Conservation (phyloP, 2,329 filamentous ascomycete species). For the Colletotrichum cereale region DNA sequence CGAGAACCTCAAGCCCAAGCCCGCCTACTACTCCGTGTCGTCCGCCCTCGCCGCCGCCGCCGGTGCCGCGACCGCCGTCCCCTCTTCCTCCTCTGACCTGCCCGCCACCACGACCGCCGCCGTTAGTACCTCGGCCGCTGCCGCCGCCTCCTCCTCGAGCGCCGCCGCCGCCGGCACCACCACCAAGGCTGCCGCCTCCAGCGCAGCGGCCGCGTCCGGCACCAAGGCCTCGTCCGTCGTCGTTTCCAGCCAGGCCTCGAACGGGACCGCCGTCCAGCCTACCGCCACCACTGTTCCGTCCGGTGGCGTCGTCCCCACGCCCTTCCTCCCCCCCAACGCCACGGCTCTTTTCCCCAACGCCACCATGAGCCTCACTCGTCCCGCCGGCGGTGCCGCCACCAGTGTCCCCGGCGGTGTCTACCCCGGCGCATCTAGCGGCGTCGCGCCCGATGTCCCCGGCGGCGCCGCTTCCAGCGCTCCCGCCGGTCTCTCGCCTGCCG, state of each 20-base stretch:
- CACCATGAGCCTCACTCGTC: slow-evolving; percentile 1
- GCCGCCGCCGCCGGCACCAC: neutral
- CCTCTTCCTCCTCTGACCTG: neutral
- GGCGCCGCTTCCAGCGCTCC: neutral
- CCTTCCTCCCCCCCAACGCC: neutral
- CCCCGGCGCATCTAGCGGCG: neutral
- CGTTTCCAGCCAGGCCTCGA: neutral
- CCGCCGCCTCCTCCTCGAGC: neutral
- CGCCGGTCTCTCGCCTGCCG: too few species aligned
- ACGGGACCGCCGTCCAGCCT: neutral
- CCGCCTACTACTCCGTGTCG: slow-evolving; percentile 55
- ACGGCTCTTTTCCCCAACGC: slow-evolving; percentile 1
- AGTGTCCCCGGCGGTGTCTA: neutral
- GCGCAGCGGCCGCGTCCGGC: neutral
- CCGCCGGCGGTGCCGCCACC: neutral
- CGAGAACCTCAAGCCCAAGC: slow-evolving; percentile 52
- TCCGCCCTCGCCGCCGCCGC: slow-evolving; percentile 48
- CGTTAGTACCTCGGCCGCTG: neutral
- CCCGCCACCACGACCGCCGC: neutral
- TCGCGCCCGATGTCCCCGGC: neutral
- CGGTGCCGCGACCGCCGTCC: slow-evolving; percentile 38
- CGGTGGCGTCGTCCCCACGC: neutral
- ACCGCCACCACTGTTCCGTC: neutral
- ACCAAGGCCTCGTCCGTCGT: neutral
- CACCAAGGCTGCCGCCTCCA: neutral